A percentile compares a stretch with the other conserved stretches of the same genome.
These are phyloP conservation scores for Neofusicoccum parvum DNA, from an alignment of 2,329 filamentous ascomycete species.

Conservation along the genomic window DNA sequence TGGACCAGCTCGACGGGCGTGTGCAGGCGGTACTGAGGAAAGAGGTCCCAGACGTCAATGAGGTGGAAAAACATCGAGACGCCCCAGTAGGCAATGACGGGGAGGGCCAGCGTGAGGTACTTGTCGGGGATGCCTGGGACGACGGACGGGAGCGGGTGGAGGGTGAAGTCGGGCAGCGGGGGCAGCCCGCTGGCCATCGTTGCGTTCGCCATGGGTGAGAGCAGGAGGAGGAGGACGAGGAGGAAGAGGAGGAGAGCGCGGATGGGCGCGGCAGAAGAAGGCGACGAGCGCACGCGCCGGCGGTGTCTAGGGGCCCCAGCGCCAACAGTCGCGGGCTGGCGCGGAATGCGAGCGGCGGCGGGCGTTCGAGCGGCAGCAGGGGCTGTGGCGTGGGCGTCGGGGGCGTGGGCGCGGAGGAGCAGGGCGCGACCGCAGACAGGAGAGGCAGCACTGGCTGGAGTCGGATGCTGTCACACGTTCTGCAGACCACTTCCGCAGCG, in stretches of 20 bases:
- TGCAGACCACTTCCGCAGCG: background rate
- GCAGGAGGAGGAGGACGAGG: background rate
- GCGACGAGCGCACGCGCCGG: constrained; percentile 5
- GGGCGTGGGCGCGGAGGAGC: constrained; percentile 4
- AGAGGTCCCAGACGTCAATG: constrained; percentile 82
- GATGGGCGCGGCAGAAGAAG: constrained; percentile 17
- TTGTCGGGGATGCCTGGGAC: constrained; percentile 80
- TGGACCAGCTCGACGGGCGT: constrained; percentile 88
- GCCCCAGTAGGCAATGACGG: constrained; percentile 84
- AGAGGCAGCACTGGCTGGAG: background rate
- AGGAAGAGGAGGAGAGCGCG: background rate
- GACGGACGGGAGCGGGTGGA: constrained; percentile 70
- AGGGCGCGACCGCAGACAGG: constrained; percentile 32
- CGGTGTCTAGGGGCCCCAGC: constrained; percentile 16
- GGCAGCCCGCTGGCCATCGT: constrained; percentile 66
- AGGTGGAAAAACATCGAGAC: constrained; percentile 84
- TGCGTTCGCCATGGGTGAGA: constrained; percentile 47
- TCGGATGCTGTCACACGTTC: constrained; percentile 13
- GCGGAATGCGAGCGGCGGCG: constrained; percentile 23
- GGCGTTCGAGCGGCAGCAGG: background rate
- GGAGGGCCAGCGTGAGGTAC: constrained; percentile 73
- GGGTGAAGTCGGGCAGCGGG: constrained; percentile 79
- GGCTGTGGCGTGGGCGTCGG: background rate
- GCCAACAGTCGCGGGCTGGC: constrained; percentile 22
- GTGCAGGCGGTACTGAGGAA: constrained; percentile 89